A percentile compares a stretch with the other conserved stretches of the same genome.
Evolutionary conservation across 83 land plant genomes (phyloP).

Genomic region (Larix sibirica): DNA sequence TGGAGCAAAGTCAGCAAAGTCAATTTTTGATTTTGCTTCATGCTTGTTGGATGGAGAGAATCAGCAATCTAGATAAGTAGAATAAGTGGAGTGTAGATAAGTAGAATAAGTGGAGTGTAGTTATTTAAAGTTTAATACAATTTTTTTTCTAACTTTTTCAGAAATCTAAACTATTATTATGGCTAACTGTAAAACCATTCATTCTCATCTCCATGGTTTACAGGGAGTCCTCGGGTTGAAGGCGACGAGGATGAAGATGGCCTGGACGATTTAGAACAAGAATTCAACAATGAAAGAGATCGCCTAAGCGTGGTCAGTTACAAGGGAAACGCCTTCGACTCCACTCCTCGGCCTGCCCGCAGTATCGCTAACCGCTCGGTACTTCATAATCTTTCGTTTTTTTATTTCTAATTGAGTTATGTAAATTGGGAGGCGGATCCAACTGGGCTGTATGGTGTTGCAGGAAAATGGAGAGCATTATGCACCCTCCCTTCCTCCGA

Average conservation of each 20-base stretch:
- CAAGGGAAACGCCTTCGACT: conserved; percentile 35
- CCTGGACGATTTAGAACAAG: conserved; percentile 69
- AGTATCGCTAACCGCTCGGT: conserved; percentile 12
- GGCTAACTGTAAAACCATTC: too few species aligned
- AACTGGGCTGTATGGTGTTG: conserved; percentile 10
- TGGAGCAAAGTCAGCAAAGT: too few species aligned
- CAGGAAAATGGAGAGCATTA: conserved; percentile 56
- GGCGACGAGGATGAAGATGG: conserved; percentile 84
- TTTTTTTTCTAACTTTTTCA: too few species aligned
- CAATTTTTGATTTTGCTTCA: too few species aligned
- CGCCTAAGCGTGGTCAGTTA: background rate
- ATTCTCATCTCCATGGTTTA: background rate
- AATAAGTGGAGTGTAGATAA: too few species aligned
- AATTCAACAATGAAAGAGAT: conserved; percentile 45
- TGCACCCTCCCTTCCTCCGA: conserved; percentile 28
- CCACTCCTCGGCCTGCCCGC: background rate
- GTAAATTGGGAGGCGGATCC: background rate
- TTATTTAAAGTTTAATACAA: background rate
- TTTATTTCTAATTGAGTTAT: background rate
- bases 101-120: background rate
- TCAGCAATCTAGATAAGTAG: too few species aligned
- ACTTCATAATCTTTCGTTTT: background rate
- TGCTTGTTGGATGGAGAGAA: too few species aligned
- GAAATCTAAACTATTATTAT: too few species aligned
- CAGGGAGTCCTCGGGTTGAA: conserved; percentile 72